Evolutionary conservation across 1,139 yeast species (phyloP), one percentile per base, ranked within the genome.

Genomic region (Candida pseudoviswanathii): DNA sequence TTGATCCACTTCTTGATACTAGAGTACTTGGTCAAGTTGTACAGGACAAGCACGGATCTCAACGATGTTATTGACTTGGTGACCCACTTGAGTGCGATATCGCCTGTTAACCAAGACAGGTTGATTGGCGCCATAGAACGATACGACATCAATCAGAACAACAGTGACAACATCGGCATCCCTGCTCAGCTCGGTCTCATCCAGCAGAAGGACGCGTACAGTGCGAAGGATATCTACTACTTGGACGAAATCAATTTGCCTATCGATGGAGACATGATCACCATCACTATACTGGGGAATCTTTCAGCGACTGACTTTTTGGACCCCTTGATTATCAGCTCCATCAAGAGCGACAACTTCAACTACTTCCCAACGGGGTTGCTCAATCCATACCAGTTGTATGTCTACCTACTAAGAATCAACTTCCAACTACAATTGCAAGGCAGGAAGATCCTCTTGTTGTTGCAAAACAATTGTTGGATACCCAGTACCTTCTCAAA

Each of bases 271-370:
- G 46, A 45, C 5, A 46, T 46, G 26, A 34, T 44, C 5, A 48
- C 56, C 2, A 32, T 55, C 4, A 27, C 57, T 7, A 5, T 55
- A 9, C 27, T 51, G 34, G 60, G 58, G 4, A 62, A 60, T 47
- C 46, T 60, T 21, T 46, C 54, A 25, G 62, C 58, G 0, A 51
- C 54, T 25, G 59, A 61, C 37, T 57, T 60, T 38, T 52, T 61
- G 16, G 52, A 52, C 24, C 65, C 66, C 1, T 48, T 61, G 25
- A 48, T 62, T 11, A 48, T 61, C 5, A 43, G 56, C 1, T 45
- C 44, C 9, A 30, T 45, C 7, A 22, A 32, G n/a, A 11, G 42
- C 5, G 25, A 26, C 11, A 32, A 11, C 8, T 49, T 50, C 24
- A 52, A 52, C 36, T 55, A 54, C 30, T 53, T 45, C 38, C 58